Conservation (phyloP, 78 protist genomes). For the Anaeramoeba ignava region DNA sequence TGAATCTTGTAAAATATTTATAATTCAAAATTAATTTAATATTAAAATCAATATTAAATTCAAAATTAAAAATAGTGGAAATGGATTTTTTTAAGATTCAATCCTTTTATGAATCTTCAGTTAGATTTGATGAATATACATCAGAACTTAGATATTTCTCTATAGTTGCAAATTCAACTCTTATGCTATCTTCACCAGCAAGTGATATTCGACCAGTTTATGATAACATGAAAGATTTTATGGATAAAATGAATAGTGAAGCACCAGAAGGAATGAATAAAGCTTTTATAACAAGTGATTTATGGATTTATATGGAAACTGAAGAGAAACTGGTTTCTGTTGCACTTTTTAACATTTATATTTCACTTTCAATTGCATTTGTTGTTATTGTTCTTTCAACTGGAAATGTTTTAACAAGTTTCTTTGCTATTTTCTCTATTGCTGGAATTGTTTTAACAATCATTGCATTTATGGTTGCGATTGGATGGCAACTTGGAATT, state of each 20-base stretch:
- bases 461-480: neutral
- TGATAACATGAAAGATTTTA: neutral
- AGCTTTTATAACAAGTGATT: neutral
- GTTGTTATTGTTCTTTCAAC: constrained; percentile 6
- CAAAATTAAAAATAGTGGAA: no score
- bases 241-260: neutral
- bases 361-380: constrained; percentile 5
- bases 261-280: neutral
- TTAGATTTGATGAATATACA: neutral
- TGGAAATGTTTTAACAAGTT: neutral
- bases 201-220: neutral
- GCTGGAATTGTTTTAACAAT: constrained; percentile 11
- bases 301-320: constrained; percentile 20
- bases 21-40: no score
- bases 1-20: no score
- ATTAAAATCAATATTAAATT: no score
- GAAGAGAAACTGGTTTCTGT: neutral
- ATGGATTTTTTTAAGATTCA: no score
- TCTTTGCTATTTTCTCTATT: constrained; percentile 10
- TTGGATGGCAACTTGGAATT: constrained; percentile 21
- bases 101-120: neutral
- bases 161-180: neutral
- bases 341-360: neutral
- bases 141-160: neutral
- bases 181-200: neutral